Conservation (phyloP, 176 grass and related monocot species). For the Panicum miliaceum region DNA sequence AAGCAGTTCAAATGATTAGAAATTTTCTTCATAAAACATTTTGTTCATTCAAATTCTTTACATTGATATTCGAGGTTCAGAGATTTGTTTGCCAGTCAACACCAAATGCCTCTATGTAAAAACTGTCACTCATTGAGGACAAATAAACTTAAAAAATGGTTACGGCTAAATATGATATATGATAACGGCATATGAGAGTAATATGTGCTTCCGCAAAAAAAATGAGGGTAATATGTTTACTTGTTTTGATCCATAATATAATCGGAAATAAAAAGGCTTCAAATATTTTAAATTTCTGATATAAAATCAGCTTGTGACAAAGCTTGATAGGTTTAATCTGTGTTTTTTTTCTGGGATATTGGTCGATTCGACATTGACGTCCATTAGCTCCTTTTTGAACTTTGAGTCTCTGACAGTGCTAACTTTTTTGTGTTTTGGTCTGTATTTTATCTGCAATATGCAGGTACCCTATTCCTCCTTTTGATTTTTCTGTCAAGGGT, state of each 20-base stretch:
- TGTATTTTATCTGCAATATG: slow-evolving; percentile 44
- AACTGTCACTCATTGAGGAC: not conserved
- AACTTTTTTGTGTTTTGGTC: slow-evolving; percentile 30
- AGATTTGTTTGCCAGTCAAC: slow-evolving; percentile 4
- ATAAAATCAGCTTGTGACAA: not conserved
- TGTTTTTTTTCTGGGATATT: not conserved
- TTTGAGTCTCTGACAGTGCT: slow-evolving; percentile 4
- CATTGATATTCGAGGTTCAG: not conserved
- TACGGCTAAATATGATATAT: slow-evolving; percentile 1
- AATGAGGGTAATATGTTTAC: not conserved
- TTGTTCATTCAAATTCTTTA: slow-evolving; percentile 6
- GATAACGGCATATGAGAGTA: not conserved
- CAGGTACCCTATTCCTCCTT: slow-evolving; percentile 88
- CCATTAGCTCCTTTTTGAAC: not conserved
- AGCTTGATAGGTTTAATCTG: not conserved
- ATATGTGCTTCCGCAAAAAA: not conserved
- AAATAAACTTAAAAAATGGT: not conserved
- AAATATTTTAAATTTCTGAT: not conserved
- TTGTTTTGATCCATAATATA: not conserved
- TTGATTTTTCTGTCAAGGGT: slow-evolving; percentile 97
- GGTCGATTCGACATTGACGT: not conserved
- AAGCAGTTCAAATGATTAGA: not conserved
- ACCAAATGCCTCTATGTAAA: not conserved
- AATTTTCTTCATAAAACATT: not conserved
- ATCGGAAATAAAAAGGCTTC: slow-evolving; percentile 3